Evolutionary conservation across 768 basidiomycete genomes (phyloP).

Genomic region (Lactarius deliciosus): DNA sequence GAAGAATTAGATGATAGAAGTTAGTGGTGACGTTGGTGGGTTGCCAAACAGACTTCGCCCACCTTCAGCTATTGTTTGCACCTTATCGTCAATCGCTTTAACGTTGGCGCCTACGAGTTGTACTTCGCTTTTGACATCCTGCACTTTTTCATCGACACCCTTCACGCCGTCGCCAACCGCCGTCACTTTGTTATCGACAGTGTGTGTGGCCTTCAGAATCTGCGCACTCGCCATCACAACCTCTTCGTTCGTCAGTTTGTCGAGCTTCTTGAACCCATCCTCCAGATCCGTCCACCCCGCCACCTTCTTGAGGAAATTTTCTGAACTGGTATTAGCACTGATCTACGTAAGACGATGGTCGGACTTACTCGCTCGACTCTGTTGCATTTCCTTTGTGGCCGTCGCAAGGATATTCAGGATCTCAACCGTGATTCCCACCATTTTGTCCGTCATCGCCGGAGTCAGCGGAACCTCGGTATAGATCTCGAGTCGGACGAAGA

Average conservation of each 20-base stretch:
- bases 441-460: not conserved
- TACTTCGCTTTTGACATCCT: not conserved
- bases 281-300: not conserved
- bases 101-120: not conserved
- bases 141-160: too few relatives aligned
- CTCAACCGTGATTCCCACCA: too few relatives aligned
- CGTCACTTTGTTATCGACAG: not conserved
- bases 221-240: not conserved
- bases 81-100: not conserved
- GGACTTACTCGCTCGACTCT: not conserved
- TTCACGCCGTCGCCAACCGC: not conserved
- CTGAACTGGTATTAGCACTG: not conserved
- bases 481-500: not conserved
- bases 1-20: not conserved
- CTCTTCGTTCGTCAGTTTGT: not conserved
- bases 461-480: not conserved
- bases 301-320: not conserved
- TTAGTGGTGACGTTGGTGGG: not conserved
- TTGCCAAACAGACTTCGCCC: not conserved
- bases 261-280: not conserved
- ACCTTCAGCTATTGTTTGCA: not conserved
- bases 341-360: not conserved
- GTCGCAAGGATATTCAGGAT: too few relatives aligned
- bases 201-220: not conserved
- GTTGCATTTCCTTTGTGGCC: not conserved